phyloP scores from a whole-genome alignment of 148 eudicot genomes.

The Mesembryanthemum crystallinum region DNA sequence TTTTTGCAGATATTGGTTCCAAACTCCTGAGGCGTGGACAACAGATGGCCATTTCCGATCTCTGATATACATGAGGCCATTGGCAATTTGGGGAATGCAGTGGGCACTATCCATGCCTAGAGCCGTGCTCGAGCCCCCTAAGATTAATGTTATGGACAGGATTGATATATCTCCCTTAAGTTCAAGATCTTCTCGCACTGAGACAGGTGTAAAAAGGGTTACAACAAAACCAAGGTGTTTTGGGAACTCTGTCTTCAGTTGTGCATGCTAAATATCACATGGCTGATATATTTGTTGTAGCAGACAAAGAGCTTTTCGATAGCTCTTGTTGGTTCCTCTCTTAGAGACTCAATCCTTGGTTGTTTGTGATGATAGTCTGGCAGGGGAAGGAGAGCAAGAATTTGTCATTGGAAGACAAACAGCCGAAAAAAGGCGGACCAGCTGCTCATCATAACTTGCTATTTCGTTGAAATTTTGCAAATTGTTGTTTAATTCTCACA shows the following conservation, averaged over 20 bases:
- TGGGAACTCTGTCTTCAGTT: conserved; percentile 61
- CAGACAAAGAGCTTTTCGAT: too few species aligned
- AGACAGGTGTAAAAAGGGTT: conserved; percentile 48
- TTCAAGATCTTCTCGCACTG: conserved; percentile 37
- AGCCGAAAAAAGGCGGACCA: too few species aligned
- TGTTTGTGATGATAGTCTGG: too few species aligned
- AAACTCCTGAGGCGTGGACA: conserved; percentile 74
- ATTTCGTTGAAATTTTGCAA: too few species aligned
- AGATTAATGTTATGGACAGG: conserved; percentile 70
- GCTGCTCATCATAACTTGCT: too few species aligned
- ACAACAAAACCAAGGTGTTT: conserved; percentile 57
- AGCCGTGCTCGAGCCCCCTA: conserved; percentile 72
- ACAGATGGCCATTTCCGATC: conserved; percentile 62
- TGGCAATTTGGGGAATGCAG: conserved; percentile 77
- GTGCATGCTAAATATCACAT: conserved; percentile 53
- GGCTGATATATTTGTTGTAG: neutral
- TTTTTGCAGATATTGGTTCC: conserved; percentile 58
- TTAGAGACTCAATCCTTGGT: too few species aligned
- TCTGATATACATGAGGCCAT: conserved; percentile 70
- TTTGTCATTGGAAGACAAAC: too few species aligned
- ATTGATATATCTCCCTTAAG: conserved; percentile 36
- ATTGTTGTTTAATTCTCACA: too few species aligned
- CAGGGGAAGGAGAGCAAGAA: too few species aligned
- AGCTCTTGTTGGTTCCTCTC: too few species aligned
- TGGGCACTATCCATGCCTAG: conserved; percentile 77